Evolutionary conservation across 768 basidiomycete species (phyloP).

Genomic region (Boletus patriciae): DNA sequence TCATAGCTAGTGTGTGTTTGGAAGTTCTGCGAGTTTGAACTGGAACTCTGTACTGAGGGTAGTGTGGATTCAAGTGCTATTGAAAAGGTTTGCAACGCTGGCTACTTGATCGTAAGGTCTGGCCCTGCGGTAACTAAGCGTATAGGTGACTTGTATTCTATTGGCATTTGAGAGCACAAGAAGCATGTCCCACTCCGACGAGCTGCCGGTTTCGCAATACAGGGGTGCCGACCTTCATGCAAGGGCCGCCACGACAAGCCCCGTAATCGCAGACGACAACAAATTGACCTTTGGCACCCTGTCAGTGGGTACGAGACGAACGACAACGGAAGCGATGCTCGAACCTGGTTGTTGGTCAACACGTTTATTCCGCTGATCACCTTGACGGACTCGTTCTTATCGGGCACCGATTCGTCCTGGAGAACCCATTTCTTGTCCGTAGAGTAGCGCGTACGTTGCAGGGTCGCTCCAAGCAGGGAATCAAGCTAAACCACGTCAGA

Average conservation of each 20-base stretch:
- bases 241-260: constrained; percentile 35
- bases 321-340: constrained; percentile 4
- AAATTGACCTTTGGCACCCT: constrained; percentile 40
- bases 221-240: constrained; percentile 22
- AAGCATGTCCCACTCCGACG: no score
- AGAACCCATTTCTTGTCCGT: constrained; percentile 58
- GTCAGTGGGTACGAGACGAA: constrained; percentile 6
- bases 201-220: no score
- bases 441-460: constrained; percentile 80
- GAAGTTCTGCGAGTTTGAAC: no score
- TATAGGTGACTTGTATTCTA: no score
- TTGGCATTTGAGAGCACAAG: no score
- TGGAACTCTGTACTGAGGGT: no score
- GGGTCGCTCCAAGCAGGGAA: constrained; percentile 81
- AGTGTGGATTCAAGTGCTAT: no score
- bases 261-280: constrained; percentile 42
- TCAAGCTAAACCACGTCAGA: constrained; percentile 56
- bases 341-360: constrained; percentile 83
- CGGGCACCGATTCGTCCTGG: constrained; percentile 48
- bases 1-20: no score
- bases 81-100: no score
- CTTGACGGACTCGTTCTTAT: constrained; percentile 48
- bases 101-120: no score
- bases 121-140: no score
- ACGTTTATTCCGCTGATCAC: constrained; percentile 63